Conservation (phyloP, 305 asterid species). For the Fraxinus latifolia region DNA sequence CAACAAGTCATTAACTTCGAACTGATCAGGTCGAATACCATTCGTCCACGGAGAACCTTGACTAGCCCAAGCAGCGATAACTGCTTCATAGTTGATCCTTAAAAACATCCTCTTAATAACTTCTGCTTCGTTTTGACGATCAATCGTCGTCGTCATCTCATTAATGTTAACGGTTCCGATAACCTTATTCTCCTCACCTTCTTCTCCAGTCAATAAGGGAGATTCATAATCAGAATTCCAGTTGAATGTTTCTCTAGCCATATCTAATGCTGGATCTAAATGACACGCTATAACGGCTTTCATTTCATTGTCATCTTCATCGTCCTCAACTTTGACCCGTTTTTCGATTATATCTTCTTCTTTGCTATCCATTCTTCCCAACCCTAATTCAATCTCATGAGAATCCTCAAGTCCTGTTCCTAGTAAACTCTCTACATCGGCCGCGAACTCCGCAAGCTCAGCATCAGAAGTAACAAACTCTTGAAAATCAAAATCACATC, state of each 20-base stretch:
- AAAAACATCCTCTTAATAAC: constrained; percentile 27
- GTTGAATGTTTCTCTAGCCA: constrained; percentile 17
- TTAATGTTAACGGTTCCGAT: background rate
- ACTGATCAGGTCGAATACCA: constrained; percentile 46
- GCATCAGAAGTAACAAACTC: background rate
- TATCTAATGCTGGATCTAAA: constrained; percentile 41
- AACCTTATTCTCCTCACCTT: constrained; percentile 5
- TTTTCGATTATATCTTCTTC: constrained; percentile 14
- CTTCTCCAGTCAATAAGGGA: constrained; percentile 11
- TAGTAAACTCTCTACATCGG: constrained; percentile 39
- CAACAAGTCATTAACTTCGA: constrained; percentile 37
- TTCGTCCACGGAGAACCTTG: constrained; percentile 63
- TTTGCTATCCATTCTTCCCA: background rate
- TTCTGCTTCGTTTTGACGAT: constrained; percentile 17
- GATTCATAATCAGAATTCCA: constrained; percentile 43
- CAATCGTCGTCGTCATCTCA: background rate
- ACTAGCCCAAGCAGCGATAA: constrained; percentile 60
- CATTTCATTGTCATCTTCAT: constrained; percentile 30
- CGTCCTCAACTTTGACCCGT: constrained; percentile 43
- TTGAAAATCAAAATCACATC: constrained; percentile 33
- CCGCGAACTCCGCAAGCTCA: background rate
- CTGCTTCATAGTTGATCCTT: constrained; percentile 63
- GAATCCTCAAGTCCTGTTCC: constrained; percentile 33
- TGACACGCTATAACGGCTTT: constrained; percentile 43
- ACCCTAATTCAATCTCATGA: background rate